These are phyloP conservation scores for Coemansia sp. DNA, from an alignment of 192 early-diverging fungal species.

Conservation along the genomic window DNA sequence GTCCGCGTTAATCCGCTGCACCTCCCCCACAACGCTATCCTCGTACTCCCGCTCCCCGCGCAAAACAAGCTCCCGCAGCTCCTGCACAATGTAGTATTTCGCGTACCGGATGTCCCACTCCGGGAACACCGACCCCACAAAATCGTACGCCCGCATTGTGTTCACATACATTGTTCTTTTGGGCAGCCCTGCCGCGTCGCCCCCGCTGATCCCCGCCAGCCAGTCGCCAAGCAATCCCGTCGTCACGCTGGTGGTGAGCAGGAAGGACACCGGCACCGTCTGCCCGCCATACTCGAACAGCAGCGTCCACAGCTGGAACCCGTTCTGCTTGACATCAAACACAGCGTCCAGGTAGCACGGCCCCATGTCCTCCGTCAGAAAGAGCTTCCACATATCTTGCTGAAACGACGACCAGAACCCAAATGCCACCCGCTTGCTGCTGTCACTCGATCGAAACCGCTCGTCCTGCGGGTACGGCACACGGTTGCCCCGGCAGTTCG, in stretches of 20 bases:
- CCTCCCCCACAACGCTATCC: background rate
- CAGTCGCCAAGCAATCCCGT: slow-evolving; percentile 18
- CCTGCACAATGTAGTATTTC: slow-evolving; percentile 44
- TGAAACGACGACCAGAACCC: slow-evolving; percentile 41
- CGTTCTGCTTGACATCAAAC: slow-evolving; percentile 20
- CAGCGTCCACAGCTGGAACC: slow-evolving; percentile 48
- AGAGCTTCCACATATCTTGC: slow-evolving; percentile 25
- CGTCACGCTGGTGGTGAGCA: slow-evolving; percentile 30
- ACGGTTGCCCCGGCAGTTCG: slow-evolving; percentile 14
- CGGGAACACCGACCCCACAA: slow-evolving; percentile 12
- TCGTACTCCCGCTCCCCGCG: background rate
- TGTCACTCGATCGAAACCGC: slow-evolving; percentile 5
- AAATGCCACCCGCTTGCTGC: slow-evolving; percentile 10
- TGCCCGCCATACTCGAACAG: slow-evolving; percentile 24
- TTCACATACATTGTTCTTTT: slow-evolving; percentile 34
- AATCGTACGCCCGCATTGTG: background rate
- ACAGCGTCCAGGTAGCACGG: slow-evolving; percentile 40
- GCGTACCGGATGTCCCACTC: slow-evolving; percentile 23
- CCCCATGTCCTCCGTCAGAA: slow-evolving; percentile 9
- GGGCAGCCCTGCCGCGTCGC: background rate
- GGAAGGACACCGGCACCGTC: slow-evolving; percentile 27
- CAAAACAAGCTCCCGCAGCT: slow-evolving; percentile 8
- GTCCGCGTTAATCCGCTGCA: slow-evolving; percentile 7
- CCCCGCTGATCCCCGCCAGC: slow-evolving; percentile 21
- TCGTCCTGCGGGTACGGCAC: slow-evolving; percentile 24